Conservation (phyloP, 768 basidiomycete genomes). For the Hygrophorus pudorinus region DNA sequence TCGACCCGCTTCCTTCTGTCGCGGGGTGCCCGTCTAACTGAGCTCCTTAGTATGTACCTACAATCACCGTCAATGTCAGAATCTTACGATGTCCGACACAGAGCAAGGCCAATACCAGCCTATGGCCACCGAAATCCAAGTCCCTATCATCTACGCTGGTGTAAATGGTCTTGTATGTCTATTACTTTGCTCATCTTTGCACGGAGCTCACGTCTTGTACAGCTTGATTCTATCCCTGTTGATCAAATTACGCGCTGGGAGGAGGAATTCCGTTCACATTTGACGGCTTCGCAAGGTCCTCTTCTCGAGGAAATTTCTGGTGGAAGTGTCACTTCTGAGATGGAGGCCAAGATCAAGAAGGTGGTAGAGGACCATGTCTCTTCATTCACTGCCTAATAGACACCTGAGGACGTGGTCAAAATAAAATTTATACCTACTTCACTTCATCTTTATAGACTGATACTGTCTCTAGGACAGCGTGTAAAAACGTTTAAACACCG, state of each 20-base stretch:
- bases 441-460: background rate
- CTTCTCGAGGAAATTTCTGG: constrained; percentile 80
- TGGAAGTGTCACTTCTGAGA: constrained; percentile 79
- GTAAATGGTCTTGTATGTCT: constrained; percentile 90
- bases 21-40: constrained; percentile 97
- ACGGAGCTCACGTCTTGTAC: background rate
- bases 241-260: constrained; percentile 93
- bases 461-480: too few relatives aligned
- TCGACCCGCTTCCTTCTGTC: constrained; percentile 97
- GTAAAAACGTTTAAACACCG: too few relatives aligned
- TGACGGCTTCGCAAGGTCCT: constrained; percentile 58
- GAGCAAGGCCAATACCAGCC: constrained; percentile 99
- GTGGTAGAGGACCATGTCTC: constrained; percentile 84
- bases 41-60: constrained; percentile 68
- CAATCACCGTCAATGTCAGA: background rate
- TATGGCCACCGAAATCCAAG: constrained; percentile 90
- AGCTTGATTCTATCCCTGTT: constrained; percentile 93
- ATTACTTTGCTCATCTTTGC: background rate
- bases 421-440: background rate
- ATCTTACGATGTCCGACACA: constrained; percentile 22
- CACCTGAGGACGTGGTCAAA: background rate
- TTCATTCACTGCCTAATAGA: constrained; percentile 53
- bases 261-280: constrained; percentile 82
- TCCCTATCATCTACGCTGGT: constrained; percentile 98
- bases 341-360: constrained; percentile 93